Conservation (phyloP, 495 filamentous ascomycete genomes). For the Penicillium macrosclerotiorum region DNA sequence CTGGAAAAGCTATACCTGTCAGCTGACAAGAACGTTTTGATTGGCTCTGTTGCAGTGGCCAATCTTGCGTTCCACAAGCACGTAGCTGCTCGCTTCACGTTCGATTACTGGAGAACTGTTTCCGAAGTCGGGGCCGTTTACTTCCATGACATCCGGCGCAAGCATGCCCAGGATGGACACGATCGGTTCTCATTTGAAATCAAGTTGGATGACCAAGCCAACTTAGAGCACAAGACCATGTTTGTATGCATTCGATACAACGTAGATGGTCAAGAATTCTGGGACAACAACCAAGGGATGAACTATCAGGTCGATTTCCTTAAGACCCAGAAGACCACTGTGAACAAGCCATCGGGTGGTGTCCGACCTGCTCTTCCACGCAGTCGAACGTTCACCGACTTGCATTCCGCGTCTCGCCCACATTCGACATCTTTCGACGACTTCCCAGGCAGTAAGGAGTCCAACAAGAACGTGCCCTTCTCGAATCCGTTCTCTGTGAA, state of each 20-base stretch:
- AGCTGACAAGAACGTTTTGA: slow-evolving; percentile 75
- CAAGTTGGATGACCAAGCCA: slow-evolving; percentile 85
- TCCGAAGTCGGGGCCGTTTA: slow-evolving; percentile 91
- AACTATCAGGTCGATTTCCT: slow-evolving; percentile 94
- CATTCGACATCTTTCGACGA: slow-evolving; percentile 67
- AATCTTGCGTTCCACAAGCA: slow-evolving; percentile 89
- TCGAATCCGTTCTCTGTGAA: slow-evolving; percentile 53
- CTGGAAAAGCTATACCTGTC: slow-evolving; percentile 86
- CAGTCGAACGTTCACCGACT: slow-evolving; percentile 58
- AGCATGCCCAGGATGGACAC: slow-evolving; percentile 63
- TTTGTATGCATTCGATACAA: slow-evolving; percentile 89
- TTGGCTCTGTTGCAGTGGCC: slow-evolving; percentile 79
- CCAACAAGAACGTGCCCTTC: slow-evolving; percentile 55
- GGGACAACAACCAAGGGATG: slow-evolving; percentile 85
- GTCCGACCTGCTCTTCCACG: slow-evolving; percentile 70
- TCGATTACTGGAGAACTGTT: slow-evolving; percentile 97
- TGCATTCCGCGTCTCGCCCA: slow-evolving; percentile 43
- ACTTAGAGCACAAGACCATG: slow-evolving; percentile 85
- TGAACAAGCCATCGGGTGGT: slow-evolving; percentile 44
- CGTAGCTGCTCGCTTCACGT: slow-evolving; percentile 87
- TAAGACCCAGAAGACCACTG: slow-evolving; percentile 65
- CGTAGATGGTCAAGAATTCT: slow-evolving; percentile 81
- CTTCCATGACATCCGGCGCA: slow-evolving; percentile 70
- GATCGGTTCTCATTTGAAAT: slow-evolving; percentile 93
- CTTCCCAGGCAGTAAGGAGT: slow-evolving; percentile 51